phyloP scores from a whole-genome alignment of 306 rosid genomes.

The Gastrolobium bilobum region DNA sequence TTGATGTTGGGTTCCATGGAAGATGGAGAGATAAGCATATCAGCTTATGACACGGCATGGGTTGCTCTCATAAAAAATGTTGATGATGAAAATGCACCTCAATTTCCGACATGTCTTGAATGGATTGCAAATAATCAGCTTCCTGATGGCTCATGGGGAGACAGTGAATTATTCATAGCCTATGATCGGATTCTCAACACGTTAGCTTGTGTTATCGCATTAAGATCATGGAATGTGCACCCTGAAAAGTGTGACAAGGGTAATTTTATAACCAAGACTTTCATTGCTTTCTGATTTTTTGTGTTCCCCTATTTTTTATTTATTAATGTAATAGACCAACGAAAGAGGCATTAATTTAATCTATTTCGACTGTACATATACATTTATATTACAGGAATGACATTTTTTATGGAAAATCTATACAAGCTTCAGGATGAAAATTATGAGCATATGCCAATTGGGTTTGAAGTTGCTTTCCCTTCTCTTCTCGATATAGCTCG shows the following conservation, averaged over 20 bases:
- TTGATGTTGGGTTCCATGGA: conserved; percentile 63
- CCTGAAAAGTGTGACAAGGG: conserved; percentile 69
- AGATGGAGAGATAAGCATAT: conserved; percentile 83
- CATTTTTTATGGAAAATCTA: conserved; percentile 61
- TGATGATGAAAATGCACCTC: conserved; percentile 53
- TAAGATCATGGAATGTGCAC: conserved; percentile 68
- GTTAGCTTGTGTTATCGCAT: conserved; percentile 72
- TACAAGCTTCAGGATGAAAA: conserved; percentile 68
- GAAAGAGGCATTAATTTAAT: neutral
- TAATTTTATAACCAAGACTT: neutral
- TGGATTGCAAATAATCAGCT: conserved; percentile 85
- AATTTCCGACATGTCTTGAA: conserved; percentile 67
- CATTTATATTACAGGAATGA: conserved; percentile 56
- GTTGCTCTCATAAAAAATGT: conserved; percentile 65
- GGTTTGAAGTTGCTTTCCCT: conserved; percentile 86
- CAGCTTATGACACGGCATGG: conserved; percentile 96
- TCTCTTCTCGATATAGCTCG: conserved; percentile 69
- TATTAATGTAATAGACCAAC: neutral
- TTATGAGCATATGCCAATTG: conserved; percentile 78
- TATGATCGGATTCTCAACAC: conserved; percentile 85
- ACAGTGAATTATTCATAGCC: conserved; percentile 56
- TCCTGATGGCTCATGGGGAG: conserved; percentile 86
- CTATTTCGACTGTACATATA: neutral
- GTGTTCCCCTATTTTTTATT: neutral
- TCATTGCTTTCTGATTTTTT: too few species aligned